Evolutionary conservation across 1,139 yeast genomes (phyloP).

Genomic region (Diutina catenulata): DNA sequence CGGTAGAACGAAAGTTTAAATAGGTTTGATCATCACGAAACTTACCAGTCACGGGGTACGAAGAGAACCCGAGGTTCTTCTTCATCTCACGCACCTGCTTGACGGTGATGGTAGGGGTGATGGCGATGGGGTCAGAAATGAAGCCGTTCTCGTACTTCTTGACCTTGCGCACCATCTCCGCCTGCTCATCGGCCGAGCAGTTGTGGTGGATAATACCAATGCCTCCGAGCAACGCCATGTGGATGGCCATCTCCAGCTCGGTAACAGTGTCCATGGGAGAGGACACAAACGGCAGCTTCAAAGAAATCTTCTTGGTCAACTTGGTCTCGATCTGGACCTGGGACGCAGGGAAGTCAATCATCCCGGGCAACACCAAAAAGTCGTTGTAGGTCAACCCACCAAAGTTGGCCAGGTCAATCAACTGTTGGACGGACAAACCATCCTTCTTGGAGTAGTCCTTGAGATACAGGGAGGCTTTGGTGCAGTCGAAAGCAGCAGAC

Average conservation of each 20-base stretch:
- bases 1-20: conserved; percentile 99
- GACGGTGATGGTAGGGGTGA: conserved; percentile 65
- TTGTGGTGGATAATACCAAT: conserved; percentile 98
- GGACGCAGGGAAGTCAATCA: conserved; percentile 78
- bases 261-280: conserved; percentile 99
- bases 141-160: conserved; percentile 97
- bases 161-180: conserved; percentile 94
- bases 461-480: conserved; percentile 61
- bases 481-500: conserved; percentile 35
- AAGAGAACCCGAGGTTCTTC: conserved; percentile 76
- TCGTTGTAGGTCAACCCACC: conserved; percentile 98
- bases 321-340: conserved; percentile 69
- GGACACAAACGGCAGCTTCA: conserved; percentile 91
- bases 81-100: conserved; percentile 71
- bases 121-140: conserved; percentile 87
- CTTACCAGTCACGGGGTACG: conserved; percentile 99
- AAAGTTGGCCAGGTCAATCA: conserved; percentile 80
- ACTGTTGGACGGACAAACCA: conserved; percentile 73
- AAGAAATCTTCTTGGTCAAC: conserved; percentile 81
- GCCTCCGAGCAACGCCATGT: conserved; percentile 98
- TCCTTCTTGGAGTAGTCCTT: conserved; percentile 59
- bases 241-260: conserved; percentile 93
- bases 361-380: conserved; percentile 89
- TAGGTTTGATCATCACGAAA: conserved; percentile 49
- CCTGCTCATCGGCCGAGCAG: conserved; percentile 94